These are phyloP conservation scores for Cryptococcus amylolentus DNA, from an alignment of 1,284 basidiomycete genomes.

Conservation along the genomic window DNA sequence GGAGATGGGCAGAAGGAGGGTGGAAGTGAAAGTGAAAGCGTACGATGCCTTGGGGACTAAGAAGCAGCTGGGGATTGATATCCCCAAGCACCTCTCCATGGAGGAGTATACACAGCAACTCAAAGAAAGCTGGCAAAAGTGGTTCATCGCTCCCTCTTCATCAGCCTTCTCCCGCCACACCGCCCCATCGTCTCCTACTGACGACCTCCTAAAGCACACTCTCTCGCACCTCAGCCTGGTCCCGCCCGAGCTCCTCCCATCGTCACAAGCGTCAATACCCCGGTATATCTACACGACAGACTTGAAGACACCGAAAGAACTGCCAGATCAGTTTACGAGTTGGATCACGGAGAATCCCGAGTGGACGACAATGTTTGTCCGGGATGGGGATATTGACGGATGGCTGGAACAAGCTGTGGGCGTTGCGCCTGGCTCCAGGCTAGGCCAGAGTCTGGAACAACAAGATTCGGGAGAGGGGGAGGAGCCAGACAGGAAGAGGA, in stretches of 20 bases:
- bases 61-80: slow-evolving; percentile 9
- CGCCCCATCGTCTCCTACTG: not conserved
- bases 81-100: not conserved
- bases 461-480: not conserved
- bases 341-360: slow-evolving; percentile 23
- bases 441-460: not conserved
- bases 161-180: not conserved
- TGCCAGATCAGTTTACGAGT: slow-evolving; percentile 22
- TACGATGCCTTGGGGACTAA: not conserved
- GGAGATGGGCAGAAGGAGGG: not conserved
- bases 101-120: slow-evolving; percentile 8
- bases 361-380: slow-evolving; percentile 19
- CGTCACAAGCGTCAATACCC: slow-evolving; percentile 1
- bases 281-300: slow-evolving; percentile 24
- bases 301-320: slow-evolving; percentile 6
- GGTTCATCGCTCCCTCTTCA: slow-evolving; percentile 6
- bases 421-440: not conserved
- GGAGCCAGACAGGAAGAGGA: not conserved
- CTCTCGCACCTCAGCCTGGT: slow-evolving; percentile 3
- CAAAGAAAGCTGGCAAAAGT: slow-evolving; percentile 5
- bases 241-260: not conserved
- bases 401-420: slow-evolving; percentile 16
- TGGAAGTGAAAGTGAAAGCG: not conserved
- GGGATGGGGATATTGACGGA: slow-evolving; percentile 18
- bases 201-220: not conserved